A percentile compares a stretch with the other conserved stretches of the same genome.
These are phyloP conservation scores for Dunaliella primolecta DNA, from an alignment of 139 green algal species.

Conservation along the genomic window DNA sequence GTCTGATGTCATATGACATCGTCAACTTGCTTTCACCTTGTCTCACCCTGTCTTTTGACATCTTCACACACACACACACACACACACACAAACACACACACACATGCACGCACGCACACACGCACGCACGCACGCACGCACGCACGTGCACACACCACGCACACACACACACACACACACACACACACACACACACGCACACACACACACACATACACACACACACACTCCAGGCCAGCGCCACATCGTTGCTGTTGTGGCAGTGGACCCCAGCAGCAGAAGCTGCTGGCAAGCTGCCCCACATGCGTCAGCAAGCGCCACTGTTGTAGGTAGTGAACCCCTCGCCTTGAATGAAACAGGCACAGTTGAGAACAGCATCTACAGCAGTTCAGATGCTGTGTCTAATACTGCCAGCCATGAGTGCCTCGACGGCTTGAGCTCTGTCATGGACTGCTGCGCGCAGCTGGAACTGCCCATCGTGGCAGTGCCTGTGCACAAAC, in stretches of 20 bases:
- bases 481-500: not conserved
- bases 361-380: not conserved
- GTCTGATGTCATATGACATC: too few relatives aligned
- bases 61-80: not conserved
- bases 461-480: not conserved
- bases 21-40: too few relatives aligned
- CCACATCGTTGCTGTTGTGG: not conserved
- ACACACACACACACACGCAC: not conserved
- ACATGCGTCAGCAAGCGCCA: not conserved
- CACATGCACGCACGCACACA: too few relatives aligned
- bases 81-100: too few relatives aligned
- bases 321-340: too few relatives aligned
- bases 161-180: not conserved
- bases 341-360: too few relatives aligned
- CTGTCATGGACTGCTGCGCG: not conserved
- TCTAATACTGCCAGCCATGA: not conserved
- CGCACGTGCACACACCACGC: not conserved
- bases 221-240: not conserved
- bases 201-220: not conserved
- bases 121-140: not conserved
- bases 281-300: not conserved
- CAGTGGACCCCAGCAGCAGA: not conserved
- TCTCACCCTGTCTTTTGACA: not conserved
- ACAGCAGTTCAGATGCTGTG: not conserved
- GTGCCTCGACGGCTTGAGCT: not conserved